Conservation (phyloP, 768 basidiomycete genomes). For the Xerocomellus amylosporus region DNA sequence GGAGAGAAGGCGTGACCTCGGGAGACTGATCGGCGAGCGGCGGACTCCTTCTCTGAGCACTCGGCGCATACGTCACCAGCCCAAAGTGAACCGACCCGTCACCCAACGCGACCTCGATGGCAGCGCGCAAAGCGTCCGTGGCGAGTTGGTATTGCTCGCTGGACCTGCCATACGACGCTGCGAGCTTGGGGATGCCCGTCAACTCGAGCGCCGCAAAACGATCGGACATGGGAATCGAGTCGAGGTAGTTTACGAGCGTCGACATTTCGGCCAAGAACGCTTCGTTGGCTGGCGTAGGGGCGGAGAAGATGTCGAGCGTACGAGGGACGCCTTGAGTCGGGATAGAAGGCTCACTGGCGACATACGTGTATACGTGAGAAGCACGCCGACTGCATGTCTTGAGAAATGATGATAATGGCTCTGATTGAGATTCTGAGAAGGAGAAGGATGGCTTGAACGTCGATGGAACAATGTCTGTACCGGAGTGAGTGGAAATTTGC, state of each 20-base stretch:
- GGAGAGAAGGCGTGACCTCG: slow-evolving; percentile 37
- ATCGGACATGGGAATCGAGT: slow-evolving; percentile 32
- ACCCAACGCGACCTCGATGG: slow-evolving; percentile 45
- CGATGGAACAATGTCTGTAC: slow-evolving; percentile 56
- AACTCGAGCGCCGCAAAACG: slow-evolving; percentile 66
- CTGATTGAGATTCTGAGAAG: slow-evolving; percentile 29
- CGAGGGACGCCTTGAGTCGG: slow-evolving; percentile 31
- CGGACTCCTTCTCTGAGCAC: slow-evolving; percentile 38
- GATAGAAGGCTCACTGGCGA: slow-evolving; percentile 42
- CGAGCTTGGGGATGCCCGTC: slow-evolving; percentile 47
- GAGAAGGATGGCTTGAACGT: slow-evolving; percentile 49
- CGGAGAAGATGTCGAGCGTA: slow-evolving; percentile 41
- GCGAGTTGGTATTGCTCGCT: slow-evolving; percentile 57
- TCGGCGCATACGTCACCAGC: slow-evolving; percentile 47
- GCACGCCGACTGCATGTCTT: slow-evolving; percentile 61
- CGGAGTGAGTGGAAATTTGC: background rate
- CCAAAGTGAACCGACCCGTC: slow-evolving; percentile 45
- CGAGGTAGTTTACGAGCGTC: slow-evolving; percentile 52
- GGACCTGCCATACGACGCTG: slow-evolving; percentile 42
- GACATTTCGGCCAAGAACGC: slow-evolving; percentile 42
- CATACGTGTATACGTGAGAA: slow-evolving; percentile 50
- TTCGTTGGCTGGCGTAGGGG: slow-evolving; percentile 38
- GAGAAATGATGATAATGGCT: slow-evolving; percentile 48
- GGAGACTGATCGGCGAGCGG: slow-evolving; percentile 44
- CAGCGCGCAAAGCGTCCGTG: slow-evolving; percentile 42